Percentiles rank a stretch among this genome's conserved stretches.
Evolutionary conservation across 495 filamentous ascomycete genomes (phyloP).

Genomic region (Neurospora tetrasperma): DNA sequence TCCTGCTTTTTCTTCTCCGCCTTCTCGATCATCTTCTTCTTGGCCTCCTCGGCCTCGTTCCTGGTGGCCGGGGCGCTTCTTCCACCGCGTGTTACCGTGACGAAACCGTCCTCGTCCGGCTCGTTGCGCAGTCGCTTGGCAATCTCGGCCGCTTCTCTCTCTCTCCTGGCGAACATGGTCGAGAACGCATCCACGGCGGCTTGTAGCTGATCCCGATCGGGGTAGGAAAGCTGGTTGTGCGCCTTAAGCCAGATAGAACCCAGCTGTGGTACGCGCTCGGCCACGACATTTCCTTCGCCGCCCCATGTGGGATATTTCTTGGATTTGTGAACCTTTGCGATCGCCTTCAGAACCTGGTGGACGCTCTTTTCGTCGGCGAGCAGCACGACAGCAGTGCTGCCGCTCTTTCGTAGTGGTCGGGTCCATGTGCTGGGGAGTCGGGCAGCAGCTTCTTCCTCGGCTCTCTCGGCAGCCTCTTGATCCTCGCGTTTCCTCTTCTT

Average conservation of each 20-base stretch:
- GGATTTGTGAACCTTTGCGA: conserved; percentile 49
- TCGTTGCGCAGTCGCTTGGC: conserved; percentile 55
- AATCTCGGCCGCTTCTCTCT: conserved; percentile 53
- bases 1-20: conserved; percentile 52
- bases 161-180: conserved; percentile 53
- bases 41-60: conserved; percentile 63
- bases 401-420: conserved; percentile 56
- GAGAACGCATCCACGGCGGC: conserved; percentile 72
- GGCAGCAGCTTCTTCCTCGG: conserved; percentile 40
- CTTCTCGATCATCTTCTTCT: conserved; percentile 65
- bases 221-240: conserved; percentile 61
- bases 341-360: conserved; percentile 60
- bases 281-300: conserved; percentile 33
- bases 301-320: conserved; percentile 54
- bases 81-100: conserved; percentile 77
- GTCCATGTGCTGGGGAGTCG: conserved; percentile 64
- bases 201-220: conserved; percentile 52
- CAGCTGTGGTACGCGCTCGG: conserved; percentile 42
- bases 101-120: conserved; percentile 91
- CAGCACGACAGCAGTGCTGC: conserved; percentile 65
- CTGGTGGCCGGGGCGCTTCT: conserved; percentile 61
- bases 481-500: conserved; percentile 61
- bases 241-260: conserved; percentile 52
- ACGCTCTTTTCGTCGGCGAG: conserved; percentile 74
- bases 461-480: conserved; percentile 40